Evolutionary conservation across 768 basidiomycete genomes (phyloP).

Genomic region (Macrolepiota albuminosa): DNA sequence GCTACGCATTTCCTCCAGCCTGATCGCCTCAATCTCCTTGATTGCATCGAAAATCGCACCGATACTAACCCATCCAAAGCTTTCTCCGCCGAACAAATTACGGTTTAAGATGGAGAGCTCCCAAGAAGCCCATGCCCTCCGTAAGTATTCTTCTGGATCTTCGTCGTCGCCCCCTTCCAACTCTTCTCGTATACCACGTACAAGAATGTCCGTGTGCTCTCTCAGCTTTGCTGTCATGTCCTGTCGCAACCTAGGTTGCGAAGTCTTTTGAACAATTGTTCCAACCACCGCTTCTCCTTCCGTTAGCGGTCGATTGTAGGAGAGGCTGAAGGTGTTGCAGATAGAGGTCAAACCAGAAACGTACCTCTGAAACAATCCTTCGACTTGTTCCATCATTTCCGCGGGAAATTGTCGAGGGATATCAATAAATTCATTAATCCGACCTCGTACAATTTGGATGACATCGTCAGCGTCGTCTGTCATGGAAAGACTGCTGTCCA

Average conservation of each 20-base stretch:
- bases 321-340: conserved; percentile 43
- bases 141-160: conserved; percentile 27
- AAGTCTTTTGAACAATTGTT: conserved; percentile 59
- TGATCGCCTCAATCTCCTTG: conserved; percentile 20
- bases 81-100: conserved; percentile 50
- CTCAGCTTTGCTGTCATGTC: conserved; percentile 52
- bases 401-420: conserved; percentile 15
- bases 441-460: conserved; percentile 23
- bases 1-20: conserved; percentile 10
- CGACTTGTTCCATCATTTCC: conserved; percentile 23
- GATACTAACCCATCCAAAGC: conserved; percentile 59
- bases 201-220: conserved; percentile 50
- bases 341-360: conserved; percentile 41
- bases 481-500: conserved; percentile 11
- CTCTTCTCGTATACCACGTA: conserved; percentile 42
- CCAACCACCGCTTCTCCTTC: conserved; percentile 66
- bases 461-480: conserved; percentile 15
- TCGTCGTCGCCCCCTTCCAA: conserved; percentile 42
- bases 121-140: conserved; percentile 55
- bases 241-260: conserved; percentile 48
- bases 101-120: conserved; percentile 31
- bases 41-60: conserved; percentile 53
- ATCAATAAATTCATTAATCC: conserved; percentile 24
- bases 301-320: conserved; percentile 38
- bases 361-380: conserved; percentile 36